These are phyloP conservation scores for Limtongia smithiae DNA, from an alignment of 805 yeast species.

Conservation along the genomic window DNA sequence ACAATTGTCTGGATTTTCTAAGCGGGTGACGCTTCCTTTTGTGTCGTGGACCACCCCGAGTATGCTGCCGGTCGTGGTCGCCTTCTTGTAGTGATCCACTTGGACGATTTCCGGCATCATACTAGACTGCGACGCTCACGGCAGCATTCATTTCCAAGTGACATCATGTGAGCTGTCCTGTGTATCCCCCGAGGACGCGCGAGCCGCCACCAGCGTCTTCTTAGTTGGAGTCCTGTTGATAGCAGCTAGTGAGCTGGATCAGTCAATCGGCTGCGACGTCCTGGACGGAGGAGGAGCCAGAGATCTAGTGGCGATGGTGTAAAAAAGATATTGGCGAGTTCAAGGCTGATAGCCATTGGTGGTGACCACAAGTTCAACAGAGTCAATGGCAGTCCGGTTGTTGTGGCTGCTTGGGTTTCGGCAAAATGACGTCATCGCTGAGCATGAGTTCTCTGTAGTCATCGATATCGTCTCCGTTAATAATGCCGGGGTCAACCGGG, in stretches of 20 bases:
- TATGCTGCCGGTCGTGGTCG: slow-evolving; percentile 1
- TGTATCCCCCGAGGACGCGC: too few species aligned
- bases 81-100: slow-evolving; percentile 7
- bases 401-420: too few species aligned
- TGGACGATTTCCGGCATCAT: slow-evolving; percentile 3
- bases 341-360: too few species aligned
- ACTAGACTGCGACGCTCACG: neutral
- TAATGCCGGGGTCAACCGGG: neutral
- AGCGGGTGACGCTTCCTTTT: too few species aligned
- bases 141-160: neutral
- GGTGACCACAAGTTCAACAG: too few species aligned
- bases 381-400: too few species aligned
- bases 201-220: neutral
- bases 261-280: neutral
- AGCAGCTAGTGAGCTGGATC: slow-evolving; percentile 2
- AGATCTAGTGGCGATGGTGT: too few species aligned
- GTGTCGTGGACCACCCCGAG: too few species aligned
- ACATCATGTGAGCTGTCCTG: too few species aligned
- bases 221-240: neutral
- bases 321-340: too few species aligned
- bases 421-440: neutral
- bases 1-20: too few species aligned
- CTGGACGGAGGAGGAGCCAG: too few species aligned
- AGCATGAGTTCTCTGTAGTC: neutral
- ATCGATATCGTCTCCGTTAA: slow-evolving; percentile 5